Conservation (phyloP, 2,329 filamentous ascomycete genomes). For the Fusarium kyushuense region DNA sequence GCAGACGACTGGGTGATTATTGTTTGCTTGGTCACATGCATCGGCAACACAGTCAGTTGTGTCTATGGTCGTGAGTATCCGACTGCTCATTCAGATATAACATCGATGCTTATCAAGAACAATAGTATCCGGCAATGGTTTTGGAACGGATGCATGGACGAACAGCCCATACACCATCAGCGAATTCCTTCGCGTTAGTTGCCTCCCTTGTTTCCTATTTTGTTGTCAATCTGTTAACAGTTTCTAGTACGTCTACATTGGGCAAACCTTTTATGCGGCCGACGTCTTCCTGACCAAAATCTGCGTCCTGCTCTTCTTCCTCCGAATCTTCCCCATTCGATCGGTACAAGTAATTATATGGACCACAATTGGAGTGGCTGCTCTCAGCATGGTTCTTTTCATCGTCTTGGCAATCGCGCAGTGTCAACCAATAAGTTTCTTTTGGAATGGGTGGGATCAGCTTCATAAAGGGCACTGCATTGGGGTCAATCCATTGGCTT, state of each 20-base stretch:
- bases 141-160: slow-evolving; percentile 24
- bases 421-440: slow-evolving; percentile 20
- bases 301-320: slow-evolving; percentile 28
- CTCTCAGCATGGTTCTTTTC: slow-evolving; percentile 9
- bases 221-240: not conserved
- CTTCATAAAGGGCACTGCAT: slow-evolving; percentile 14
- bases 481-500: slow-evolving; percentile 13
- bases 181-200: not conserved
- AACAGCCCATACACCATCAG: slow-evolving; percentile 7
- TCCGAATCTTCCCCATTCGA: slow-evolving; percentile 19
- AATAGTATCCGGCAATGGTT: slow-evolving; percentile 11
- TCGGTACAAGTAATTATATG: slow-evolving; percentile 10
- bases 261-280: slow-evolving; percentile 18
- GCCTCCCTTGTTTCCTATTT: rapidly evolving
- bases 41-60: slow-evolving; percentile 4
- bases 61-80: slow-evolving; percentile 4
- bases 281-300: slow-evolving; percentile 29
- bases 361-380: slow-evolving; percentile 5
- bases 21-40: not conserved
- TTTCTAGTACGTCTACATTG: slow-evolving; percentile 14
- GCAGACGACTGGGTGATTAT: not conserved
- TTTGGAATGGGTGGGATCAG: slow-evolving; percentile 20
- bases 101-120: not conserved
- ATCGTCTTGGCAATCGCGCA: slow-evolving; percentile 1
- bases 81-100: rapidly evolving